These are phyloP conservation scores for Hyphopichia khmerensis DNA, from an alignment of 1,139 yeast species.

Conservation along the genomic window DNA sequence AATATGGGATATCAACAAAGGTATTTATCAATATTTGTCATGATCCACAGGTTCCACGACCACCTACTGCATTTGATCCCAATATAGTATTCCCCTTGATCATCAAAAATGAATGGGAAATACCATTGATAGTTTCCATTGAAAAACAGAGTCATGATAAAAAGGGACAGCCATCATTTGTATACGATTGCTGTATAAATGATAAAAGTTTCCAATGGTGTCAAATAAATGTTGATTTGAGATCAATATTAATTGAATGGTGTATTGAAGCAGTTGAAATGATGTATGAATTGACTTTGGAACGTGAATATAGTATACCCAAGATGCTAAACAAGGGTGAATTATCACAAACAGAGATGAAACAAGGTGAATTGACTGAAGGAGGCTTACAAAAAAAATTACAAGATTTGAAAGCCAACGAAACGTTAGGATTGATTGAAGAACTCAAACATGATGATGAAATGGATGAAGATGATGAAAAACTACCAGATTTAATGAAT, in stretches of 20 bases:
- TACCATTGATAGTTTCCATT: constrained; percentile 70
- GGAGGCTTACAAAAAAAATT: constrained; percentile 33
- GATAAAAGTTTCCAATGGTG: constrained; percentile 62
- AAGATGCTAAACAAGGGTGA: constrained; percentile 65
- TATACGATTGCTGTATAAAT: constrained; percentile 76
- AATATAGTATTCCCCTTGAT: constrained; percentile 61
- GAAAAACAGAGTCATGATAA: constrained; percentile 62
- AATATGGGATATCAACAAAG: constrained; percentile 47
- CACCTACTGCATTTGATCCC: constrained; percentile 51
- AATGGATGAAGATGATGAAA: constrained; percentile 12
- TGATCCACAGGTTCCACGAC: constrained; percentile 59
- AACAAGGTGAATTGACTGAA: constrained; percentile 29
- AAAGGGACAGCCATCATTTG: constrained; percentile 62
- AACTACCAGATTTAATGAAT: constrained; percentile 19
- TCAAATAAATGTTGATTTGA: constrained; percentile 49
- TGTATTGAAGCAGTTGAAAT: constrained; percentile 69
- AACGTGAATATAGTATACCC: constrained; percentile 51
- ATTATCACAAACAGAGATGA: constrained; percentile 34
- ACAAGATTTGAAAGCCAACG: constrained; percentile 35
- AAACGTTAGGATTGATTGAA: constrained; percentile 41
- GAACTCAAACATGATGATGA: constrained; percentile 27
- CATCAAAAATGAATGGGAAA: constrained; percentile 76
- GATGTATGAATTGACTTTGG: constrained; percentile 32
- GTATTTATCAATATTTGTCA: constrained; percentile 79
- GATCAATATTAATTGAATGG: constrained; percentile 55